Conservation (phyloP, 306 rosid genomes). For the Neltuma alba region DNA sequence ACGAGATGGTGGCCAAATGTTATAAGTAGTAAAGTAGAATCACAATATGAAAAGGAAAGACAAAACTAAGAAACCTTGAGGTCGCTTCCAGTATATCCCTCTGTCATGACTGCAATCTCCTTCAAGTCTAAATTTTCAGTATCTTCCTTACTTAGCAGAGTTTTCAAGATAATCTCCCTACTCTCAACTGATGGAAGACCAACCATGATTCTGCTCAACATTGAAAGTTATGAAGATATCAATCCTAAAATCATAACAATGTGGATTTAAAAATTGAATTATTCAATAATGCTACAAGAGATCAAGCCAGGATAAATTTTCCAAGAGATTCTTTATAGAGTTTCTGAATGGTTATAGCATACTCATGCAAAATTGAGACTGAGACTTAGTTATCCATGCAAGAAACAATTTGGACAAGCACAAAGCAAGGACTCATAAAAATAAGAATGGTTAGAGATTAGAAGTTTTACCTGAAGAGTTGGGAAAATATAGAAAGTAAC, state of each 20-base stretch:
- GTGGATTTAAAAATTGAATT: background rate
- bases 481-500: background rate
- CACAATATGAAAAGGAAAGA: too few species aligned
- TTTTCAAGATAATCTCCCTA: too few species aligned
- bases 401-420: background rate
- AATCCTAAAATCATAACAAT: background rate
- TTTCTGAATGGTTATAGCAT: background rate
- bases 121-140: too few species aligned
- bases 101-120: too few species aligned
- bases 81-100: too few species aligned
- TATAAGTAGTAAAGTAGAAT: too few species aligned
- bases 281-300: background rate
- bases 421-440: background rate
- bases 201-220: background rate
- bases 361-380: background rate
- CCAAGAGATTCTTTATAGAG: background rate
- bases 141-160: too few species aligned
- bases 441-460: background rate
- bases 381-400: background rate
- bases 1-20: too few species aligned
- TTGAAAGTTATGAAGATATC: background rate
- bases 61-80: too few species aligned
- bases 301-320: background rate
- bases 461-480: background rate
- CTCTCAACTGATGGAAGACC: background rate